Conservation (phyloP, 2,329 filamentous ascomycete species). For the Colletotrichum sp. region DNA sequence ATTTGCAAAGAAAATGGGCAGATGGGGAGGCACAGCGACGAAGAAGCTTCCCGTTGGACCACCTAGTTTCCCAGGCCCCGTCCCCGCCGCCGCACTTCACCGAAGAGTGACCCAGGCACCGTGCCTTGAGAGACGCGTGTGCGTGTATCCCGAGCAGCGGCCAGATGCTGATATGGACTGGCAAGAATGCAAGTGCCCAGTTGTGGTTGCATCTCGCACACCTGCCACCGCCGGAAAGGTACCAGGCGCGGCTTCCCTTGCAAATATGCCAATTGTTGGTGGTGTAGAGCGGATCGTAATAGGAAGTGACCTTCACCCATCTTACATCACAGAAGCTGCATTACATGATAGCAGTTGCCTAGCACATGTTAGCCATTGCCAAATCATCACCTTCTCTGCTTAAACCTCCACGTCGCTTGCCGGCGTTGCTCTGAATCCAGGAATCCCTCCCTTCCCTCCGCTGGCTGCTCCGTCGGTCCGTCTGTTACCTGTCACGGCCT, state of each 20-base stretch:
- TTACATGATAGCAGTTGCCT: not conserved
- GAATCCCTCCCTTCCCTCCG: not conserved
- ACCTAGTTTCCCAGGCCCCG: not conserved
- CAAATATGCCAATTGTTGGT: not conserved
- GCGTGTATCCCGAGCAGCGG: conserved; percentile 9
- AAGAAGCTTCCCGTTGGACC: conserved; percentile 4
- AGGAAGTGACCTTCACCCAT: conserved; percentile 2
- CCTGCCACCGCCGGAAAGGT: not conserved
- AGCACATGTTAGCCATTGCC: not conserved
- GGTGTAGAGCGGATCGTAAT: not conserved
- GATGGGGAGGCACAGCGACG: not conserved
- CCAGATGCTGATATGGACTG: not conserved
- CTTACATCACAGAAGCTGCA: not conserved
- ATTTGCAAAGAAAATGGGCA: conserved; percentile 1
- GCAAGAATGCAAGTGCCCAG: not conserved
- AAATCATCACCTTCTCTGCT: not conserved
- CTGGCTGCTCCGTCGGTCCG: not conserved
- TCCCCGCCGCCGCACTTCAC: not conserved
- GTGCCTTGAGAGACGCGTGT: not conserved
- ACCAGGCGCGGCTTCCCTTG: not conserved
- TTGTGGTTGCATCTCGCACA: not conserved
- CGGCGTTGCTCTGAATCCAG: not conserved
- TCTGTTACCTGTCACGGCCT: not conserved
- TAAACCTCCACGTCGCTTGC: not conserved
- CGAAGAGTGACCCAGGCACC: not conserved